Evolutionary conservation across 1,284 basidiomycete species (phyloP).

Genomic region (Cystobasidium slooffiae): DNA sequence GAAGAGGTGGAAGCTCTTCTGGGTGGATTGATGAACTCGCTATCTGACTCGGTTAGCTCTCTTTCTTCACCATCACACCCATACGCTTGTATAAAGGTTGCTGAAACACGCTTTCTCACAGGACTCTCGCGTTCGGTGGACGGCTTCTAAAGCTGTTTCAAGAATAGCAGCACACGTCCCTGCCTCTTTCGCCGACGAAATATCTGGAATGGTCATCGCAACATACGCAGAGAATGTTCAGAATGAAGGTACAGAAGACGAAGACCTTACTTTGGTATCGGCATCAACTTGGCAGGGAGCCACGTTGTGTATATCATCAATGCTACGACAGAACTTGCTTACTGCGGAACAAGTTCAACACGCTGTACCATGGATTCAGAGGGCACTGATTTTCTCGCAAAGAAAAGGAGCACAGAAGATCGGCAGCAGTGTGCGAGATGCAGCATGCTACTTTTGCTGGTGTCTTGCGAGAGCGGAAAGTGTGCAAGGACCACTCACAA

Average conservation of each 20-base stretch:
- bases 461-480: constrained; percentile 70
- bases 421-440: constrained; percentile 91
- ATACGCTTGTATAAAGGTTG: not conserved
- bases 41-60: constrained; percentile 77
- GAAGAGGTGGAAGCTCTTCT: constrained; percentile 77
- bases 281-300: constrained; percentile 95
- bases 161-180: constrained; percentile 83
- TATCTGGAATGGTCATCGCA: constrained; percentile 76
- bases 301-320: constrained; percentile 87
- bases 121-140: constrained; percentile 96
- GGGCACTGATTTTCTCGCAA: constrained; percentile 92
- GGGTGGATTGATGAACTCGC: constrained; percentile 71
- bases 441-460: constrained; percentile 94
- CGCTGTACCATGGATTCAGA: constrained; percentile 73
- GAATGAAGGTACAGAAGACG: constrained; percentile 65
- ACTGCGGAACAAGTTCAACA: constrained; percentile 65
- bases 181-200: constrained; percentile 72
- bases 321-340: constrained; percentile 80
- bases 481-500: constrained; percentile 59
- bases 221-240: constrained; percentile 68
- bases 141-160: constrained; percentile 89
- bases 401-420: constrained; percentile 89
- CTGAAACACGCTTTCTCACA: constrained; percentile 55
- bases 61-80: not conserved
- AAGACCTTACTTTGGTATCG: constrained; percentile 65